phyloP scores from a whole-genome alignment of 2,329 filamentous ascomycete genomes.

The Penicillium sumatraense region DNA sequence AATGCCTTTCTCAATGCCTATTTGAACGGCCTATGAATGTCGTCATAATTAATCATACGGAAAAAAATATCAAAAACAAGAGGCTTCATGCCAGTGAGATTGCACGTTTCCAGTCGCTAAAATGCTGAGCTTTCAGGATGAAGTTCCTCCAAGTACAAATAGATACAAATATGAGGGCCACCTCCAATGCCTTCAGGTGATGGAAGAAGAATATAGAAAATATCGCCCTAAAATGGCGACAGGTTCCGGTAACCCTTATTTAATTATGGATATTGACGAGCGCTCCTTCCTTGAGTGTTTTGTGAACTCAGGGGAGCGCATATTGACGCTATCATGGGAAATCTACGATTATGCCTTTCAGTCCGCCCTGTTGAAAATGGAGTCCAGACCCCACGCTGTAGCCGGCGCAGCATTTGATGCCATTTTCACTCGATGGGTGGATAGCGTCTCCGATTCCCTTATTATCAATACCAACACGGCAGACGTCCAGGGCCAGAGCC shows the following conservation, averaged over 20 bases:
- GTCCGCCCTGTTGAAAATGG: neutral
- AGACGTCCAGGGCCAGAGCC: neutral
- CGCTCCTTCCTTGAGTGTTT: slow-evolving; percentile 12
- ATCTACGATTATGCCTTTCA: slow-evolving; percentile 2
- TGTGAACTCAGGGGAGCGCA: neutral
- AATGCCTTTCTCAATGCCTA: too few species aligned
- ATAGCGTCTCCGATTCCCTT: neutral
- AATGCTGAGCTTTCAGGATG: too few species aligned
- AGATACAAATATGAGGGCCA: neutral
- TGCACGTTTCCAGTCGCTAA: too few species aligned
- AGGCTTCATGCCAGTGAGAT: too few species aligned
- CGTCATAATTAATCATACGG: too few species aligned
- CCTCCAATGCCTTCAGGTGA: neutral
- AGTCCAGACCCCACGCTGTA: neutral
- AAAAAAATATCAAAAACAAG: too few species aligned
- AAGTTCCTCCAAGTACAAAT: neutral
- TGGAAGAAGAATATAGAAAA: neutral
- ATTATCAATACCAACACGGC: neutral
- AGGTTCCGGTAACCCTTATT: slow-evolving; percentile 1
- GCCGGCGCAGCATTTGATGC: neutral
- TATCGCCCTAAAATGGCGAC: neutral
- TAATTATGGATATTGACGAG: slow-evolving; percentile 12
- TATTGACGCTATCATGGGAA: neutral
- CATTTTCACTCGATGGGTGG: slow-evolving; percentile 4
- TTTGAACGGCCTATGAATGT: too few species aligned